Conservation (phyloP, 805 yeast species). For the Ascoidea asiatica region DNA sequence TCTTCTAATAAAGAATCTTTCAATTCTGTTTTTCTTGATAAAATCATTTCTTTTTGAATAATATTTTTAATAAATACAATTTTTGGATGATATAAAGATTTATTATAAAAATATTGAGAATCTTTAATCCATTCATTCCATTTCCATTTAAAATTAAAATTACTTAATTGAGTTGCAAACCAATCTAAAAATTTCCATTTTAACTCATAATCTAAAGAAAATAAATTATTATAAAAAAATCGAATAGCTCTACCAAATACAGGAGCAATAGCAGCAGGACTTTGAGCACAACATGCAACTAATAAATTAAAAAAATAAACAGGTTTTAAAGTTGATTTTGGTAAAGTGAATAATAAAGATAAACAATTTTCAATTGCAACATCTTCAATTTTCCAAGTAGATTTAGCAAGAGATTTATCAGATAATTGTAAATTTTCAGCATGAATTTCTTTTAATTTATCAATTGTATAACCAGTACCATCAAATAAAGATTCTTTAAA, state of each 20-base stretch:
- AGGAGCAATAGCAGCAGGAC: conserved; percentile 79
- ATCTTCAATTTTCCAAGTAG: conserved; percentile 90
- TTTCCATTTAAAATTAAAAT: conserved; percentile 92
- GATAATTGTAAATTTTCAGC: conserved; percentile 24
- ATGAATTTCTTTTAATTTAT: conserved; percentile 37
- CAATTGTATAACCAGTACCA: conserved; percentile 65
- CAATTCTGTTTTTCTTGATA: conserved; percentile 64
- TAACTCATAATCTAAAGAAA: conserved; percentile 61
- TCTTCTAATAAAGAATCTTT: conserved; percentile 56
- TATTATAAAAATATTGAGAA: conserved; percentile 28
- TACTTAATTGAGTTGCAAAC: conserved; percentile 87
- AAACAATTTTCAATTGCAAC: conserved; percentile 73
- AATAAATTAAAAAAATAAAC: conserved; percentile 77
- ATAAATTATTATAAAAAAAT: conserved; percentile 58
- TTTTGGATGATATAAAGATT: conserved; percentile 52
- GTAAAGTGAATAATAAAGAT: conserved; percentile 65
- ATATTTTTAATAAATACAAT: conserved; percentile 62
- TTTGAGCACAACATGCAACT: conserved; percentile 75
- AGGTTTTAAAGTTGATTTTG: conserved; percentile 46
- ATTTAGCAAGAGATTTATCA: conserved; percentile 15
- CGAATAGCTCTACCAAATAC: conserved; percentile 88
- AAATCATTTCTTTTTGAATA: conserved; percentile 70
- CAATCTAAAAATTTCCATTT: conserved; percentile 68
- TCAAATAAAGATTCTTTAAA: conserved; percentile 57
- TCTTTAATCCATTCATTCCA: conserved; percentile 89